These are phyloP conservation scores for Coemansia sp. DNA, from an alignment of 192 early-diverging fungal species.

Conservation along the genomic window DNA sequence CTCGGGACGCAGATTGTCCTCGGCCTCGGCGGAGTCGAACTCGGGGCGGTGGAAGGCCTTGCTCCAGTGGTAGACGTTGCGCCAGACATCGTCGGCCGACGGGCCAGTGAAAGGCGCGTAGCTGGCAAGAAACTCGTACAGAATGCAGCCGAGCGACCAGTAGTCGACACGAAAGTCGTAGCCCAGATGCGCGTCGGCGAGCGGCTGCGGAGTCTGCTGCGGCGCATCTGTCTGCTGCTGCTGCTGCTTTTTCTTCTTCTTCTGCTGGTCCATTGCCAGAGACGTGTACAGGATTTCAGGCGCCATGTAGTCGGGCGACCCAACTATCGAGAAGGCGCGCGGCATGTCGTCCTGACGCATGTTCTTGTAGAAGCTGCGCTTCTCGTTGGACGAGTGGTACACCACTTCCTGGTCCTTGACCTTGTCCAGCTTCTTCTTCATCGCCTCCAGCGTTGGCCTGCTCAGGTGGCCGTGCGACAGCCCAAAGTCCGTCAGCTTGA, in stretches of 20 bases:
- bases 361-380: slow-evolving; percentile 47
- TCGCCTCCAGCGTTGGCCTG: slow-evolving; percentile 42
- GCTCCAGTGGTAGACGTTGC: slow-evolving; percentile 83
- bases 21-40: slow-evolving; percentile 74
- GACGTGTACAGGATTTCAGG: slow-evolving; percentile 75
- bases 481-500: slow-evolving; percentile 90
- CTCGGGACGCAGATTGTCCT: slow-evolving; percentile 72
- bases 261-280: slow-evolving; percentile 49
- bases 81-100: slow-evolving; percentile 73
- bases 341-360: slow-evolving; percentile 60
- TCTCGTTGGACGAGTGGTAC: slow-evolving; percentile 51
- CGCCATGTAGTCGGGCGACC: slow-evolving; percentile 93
- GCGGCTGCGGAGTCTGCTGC: slow-evolving; percentile 59
- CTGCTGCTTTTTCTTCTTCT: slow-evolving; percentile 30
- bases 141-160: slow-evolving; percentile 75
- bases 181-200: slow-evolving; percentile 66
- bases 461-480: slow-evolving; percentile 80
- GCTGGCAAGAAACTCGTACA: slow-evolving; percentile 74
- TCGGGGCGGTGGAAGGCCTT: slow-evolving; percentile 76
- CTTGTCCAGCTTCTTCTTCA: slow-evolving; percentile 53
- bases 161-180: slow-evolving; percentile 74
- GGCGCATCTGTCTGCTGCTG: background rate
- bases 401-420: slow-evolving; percentile 58
- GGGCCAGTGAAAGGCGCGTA: slow-evolving; percentile 75
- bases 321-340: slow-evolving; percentile 80